Percentiles rank a stretch among this genome's conserved stretches.
These are phyloP conservation scores for Camellia oleifera DNA, from an alignment of 179 eudicot genomes.

Conservation along the genomic window DNA sequence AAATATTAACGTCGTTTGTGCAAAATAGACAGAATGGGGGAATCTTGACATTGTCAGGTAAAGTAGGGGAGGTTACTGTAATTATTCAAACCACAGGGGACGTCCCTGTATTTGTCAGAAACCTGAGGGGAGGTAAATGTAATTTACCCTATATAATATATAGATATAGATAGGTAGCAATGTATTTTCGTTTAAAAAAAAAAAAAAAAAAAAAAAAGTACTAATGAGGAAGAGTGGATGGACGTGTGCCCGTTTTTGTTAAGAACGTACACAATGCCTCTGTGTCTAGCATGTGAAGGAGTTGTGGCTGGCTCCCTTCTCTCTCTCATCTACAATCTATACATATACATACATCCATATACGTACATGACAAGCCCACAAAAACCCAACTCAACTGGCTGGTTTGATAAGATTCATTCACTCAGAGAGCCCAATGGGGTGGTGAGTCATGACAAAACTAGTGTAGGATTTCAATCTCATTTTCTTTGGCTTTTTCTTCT, in stretches of 20 bases:
- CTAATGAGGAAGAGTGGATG: conserved; percentile 4
- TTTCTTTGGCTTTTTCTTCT: conserved; percentile 17
- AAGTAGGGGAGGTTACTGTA: too few relatives aligned
- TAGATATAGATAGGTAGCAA: too few relatives aligned
- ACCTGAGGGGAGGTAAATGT: too few relatives aligned
- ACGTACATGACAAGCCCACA: not conserved
- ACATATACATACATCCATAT: not conserved
- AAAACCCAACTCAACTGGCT: not conserved
- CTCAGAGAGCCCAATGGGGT: not conserved
- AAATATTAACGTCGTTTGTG: too few relatives aligned
- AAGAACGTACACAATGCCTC: conserved; percentile 27
- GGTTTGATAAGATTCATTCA: not conserved
- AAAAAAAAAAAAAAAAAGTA: too few relatives aligned
- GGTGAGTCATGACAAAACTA: conserved; percentile 39
- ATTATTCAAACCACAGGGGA: too few relatives aligned
- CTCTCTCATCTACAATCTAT: conserved; percentile 1
- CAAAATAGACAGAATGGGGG: too few relatives aligned
- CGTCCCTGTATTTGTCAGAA: too few relatives aligned
- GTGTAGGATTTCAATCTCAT: conserved; percentile 32
- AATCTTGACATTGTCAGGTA: too few relatives aligned
- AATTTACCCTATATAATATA: too few relatives aligned
- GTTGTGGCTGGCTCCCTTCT: not conserved
- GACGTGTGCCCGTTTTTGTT: conserved; percentile 25
- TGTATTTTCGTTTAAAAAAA: too few relatives aligned
- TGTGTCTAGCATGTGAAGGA: conserved; percentile 24